A percentile compares a stretch with the other conserved stretches of the same genome.
Conservation (phyloP, 78 protist species). For the Chrysochromulina parva region DNA sequence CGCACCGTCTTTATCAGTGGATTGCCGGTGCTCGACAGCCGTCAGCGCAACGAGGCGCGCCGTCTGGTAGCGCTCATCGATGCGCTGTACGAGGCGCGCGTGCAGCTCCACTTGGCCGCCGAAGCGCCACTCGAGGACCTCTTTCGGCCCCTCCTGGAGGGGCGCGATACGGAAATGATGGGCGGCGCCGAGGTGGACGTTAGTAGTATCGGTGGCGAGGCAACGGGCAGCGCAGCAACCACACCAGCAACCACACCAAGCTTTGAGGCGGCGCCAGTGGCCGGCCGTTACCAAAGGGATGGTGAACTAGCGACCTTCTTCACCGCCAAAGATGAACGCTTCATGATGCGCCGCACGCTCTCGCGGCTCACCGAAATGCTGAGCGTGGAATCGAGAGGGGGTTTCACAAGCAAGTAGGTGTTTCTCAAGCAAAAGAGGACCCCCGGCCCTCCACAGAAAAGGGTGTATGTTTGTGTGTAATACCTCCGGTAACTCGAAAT, state of each 20-base stretch:
- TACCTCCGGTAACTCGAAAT: too few species aligned
- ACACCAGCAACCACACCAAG: too few species aligned
- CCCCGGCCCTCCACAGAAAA: too few species aligned
- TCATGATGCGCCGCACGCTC: neutral
- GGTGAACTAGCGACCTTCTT: slow-evolving; percentile 12
- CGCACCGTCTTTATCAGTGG: slow-evolving; percentile 63
- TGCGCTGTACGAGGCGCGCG: slow-evolving; percentile 67
- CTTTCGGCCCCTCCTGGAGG: neutral
- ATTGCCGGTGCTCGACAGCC: slow-evolving; percentile 64
- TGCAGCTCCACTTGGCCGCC: neutral
- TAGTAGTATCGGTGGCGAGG: too few species aligned
- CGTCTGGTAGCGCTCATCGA: slow-evolving; percentile 84
- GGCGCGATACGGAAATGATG: neutral
- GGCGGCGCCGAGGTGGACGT: neutral
- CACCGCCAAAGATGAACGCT: slow-evolving; percentile 5
- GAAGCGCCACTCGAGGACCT: neutral
- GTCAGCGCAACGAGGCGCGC: slow-evolving; percentile 71
- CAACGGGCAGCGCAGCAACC: too few species aligned
- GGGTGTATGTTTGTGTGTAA: too few species aligned
- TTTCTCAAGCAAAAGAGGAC: too few species aligned
- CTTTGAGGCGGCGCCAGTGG: neutral
- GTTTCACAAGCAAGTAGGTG: too few species aligned
- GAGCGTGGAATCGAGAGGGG: too few species aligned
- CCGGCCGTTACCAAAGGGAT: neutral
- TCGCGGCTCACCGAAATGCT: neutral